These are phyloP conservation scores for Aspergillus sp. DNA, from an alignment of 2,329 filamentous ascomycete genomes.

Conservation along the genomic window DNA sequence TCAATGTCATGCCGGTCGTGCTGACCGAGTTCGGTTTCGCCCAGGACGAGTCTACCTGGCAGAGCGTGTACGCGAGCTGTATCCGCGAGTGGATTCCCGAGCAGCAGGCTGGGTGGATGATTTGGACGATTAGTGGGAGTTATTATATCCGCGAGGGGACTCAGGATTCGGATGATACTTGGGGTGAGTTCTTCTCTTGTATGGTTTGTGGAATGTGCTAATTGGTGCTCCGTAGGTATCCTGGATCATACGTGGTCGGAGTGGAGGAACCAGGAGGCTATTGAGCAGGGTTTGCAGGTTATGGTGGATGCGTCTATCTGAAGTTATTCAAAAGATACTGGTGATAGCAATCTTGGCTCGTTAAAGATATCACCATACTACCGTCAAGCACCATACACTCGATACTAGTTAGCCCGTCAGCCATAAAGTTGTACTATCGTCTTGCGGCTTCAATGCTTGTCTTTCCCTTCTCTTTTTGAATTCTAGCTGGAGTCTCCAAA, in stretches of 20 bases:
- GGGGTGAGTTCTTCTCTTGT: slow-evolving; percentile 34
- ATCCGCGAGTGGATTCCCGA: slow-evolving; percentile 51
- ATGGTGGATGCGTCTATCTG: slow-evolving; percentile 10
- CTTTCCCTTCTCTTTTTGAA: no score
- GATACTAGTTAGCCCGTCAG: no score
- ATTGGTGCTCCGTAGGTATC: slow-evolving; percentile 39
- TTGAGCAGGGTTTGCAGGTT: slow-evolving; percentile 14
- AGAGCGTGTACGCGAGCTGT: slow-evolving; percentile 54
- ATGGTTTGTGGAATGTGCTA: not conserved
- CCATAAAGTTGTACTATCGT: no score
- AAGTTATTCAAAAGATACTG: no score
- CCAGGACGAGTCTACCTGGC: slow-evolving; percentile 50
- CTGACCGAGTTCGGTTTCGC: slow-evolving; percentile 50
- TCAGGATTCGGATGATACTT: slow-evolving; percentile 59
- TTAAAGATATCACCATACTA: no score
- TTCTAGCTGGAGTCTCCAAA: no score
- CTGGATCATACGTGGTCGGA: slow-evolving; percentile 55
- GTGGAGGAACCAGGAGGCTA: slow-evolving; percentile 41
- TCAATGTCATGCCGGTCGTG: slow-evolving; percentile 41
- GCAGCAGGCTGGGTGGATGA: slow-evolving; percentile 56
- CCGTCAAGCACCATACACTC: no score
- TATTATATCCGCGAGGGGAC: slow-evolving; percentile 57
- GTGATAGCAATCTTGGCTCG: no score
- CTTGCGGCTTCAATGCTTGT: no score
- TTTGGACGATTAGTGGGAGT: slow-evolving; percentile 60